phyloP scores from a whole-genome alignment of 108 stramenopile genomes.

The Nitzschia inconspicua region DNA sequence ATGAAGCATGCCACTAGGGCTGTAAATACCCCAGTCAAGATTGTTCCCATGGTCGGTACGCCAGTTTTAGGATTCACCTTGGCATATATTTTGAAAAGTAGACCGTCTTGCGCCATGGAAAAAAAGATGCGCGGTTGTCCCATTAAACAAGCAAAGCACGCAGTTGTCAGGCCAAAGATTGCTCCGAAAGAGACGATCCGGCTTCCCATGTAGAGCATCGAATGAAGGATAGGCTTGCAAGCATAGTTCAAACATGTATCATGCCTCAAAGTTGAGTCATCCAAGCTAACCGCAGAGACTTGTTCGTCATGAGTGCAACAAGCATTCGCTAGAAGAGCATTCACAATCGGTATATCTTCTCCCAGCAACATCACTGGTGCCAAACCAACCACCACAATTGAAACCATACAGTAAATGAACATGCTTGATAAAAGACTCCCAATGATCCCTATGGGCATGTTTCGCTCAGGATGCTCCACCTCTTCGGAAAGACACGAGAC shows the following conservation, averaged over 20 bases:
- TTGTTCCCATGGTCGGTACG: conserved; percentile 47
- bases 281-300: background rate
- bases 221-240: conserved; percentile 23
- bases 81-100: conserved; percentile 52
- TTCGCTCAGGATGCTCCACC: conserved; percentile 47
- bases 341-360: conserved; percentile 42
- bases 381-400: conserved; percentile 47
- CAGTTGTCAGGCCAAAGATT: conserved; percentile 56
- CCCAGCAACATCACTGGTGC: conserved; percentile 40
- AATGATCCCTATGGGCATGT: conserved; percentile 66
- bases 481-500: conserved; percentile 56
- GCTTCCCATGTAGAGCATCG: conserved; percentile 29
- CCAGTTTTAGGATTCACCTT: conserved; percentile 33
- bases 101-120: conserved; percentile 57
- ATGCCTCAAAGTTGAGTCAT: background rate
- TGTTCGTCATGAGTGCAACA: conserved; percentile 42
- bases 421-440: conserved; percentile 38
- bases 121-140: conserved; percentile 64
- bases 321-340: conserved; percentile 49
- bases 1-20: conserved; percentile 46
- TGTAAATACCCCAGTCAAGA: conserved; percentile 49
- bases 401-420: conserved; percentile 38
- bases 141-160: conserved; percentile 60
- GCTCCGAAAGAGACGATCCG: conserved; percentile 46
- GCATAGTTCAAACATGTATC: conserved; percentile 32